phyloP scores from a whole-genome alignment of 345 rosid genomes.

The Gossypium sturtianum region DNA sequence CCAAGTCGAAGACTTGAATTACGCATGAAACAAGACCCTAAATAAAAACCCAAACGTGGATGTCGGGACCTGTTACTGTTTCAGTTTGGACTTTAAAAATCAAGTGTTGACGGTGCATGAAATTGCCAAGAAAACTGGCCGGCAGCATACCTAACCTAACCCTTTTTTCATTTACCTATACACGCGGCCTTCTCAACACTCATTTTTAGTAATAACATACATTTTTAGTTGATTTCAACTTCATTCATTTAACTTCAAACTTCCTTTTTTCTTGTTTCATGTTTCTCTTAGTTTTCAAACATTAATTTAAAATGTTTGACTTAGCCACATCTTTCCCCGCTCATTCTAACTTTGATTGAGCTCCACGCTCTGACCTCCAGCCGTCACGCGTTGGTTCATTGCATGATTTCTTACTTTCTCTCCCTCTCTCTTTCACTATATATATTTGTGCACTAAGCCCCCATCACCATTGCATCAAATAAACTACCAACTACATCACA shows the following conservation, averaged over 20 bases:
- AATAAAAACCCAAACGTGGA: not conserved
- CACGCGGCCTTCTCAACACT: constrained; percentile 31
- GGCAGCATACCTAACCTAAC: constrained; percentile 35
- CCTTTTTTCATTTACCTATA: not conserved
- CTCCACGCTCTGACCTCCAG: constrained; percentile 8
- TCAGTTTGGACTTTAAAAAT: not conserved
- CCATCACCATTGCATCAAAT: not conserved
- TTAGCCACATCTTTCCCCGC: not conserved
- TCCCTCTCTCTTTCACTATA: not conserved
- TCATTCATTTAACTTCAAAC: not conserved
- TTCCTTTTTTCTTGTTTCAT: not conserved
- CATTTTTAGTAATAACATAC: not conserved
- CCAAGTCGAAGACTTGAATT: too few relatives aligned
- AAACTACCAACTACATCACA: not conserved
- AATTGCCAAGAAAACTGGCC: constrained; percentile 27
- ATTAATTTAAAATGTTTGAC: constrained; percentile 16
- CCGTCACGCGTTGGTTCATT: constrained; percentile 7
- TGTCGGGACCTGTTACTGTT: not conserved
- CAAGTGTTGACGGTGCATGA: constrained; percentile 14
- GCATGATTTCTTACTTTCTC: not conserved
- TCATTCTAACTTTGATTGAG: constrained; percentile 6
- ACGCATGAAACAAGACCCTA: too few relatives aligned
- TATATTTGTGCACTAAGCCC: not conserved
- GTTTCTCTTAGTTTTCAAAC: not conserved
- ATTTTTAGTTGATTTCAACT: not conserved